These are phyloP conservation scores for Alternaria panax DNA, from an alignment of 2,329 filamentous ascomycete genomes.

Conservation along the genomic window DNA sequence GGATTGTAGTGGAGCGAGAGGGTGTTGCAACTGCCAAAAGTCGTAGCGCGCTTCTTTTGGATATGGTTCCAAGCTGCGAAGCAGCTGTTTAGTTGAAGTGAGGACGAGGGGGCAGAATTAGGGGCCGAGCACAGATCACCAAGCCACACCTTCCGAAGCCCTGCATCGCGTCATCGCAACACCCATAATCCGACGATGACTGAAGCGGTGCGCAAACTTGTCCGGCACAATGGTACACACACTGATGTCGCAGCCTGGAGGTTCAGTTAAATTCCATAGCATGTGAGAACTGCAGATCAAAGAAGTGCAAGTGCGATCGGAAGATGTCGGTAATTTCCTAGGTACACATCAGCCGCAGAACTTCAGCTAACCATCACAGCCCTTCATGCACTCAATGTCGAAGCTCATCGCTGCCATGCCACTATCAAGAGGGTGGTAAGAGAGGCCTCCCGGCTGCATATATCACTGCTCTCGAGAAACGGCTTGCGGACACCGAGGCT, in stretches of 20 bases:
- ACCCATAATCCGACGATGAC: not conserved
- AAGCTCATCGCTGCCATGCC: slow-evolving; percentile 20
- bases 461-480: slow-evolving; percentile 33
- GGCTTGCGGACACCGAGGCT: slow-evolving; percentile 35
- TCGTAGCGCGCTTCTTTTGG: not conserved
- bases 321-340: slow-evolving; percentile 26
- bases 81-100: not conserved
- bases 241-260: not conserved
- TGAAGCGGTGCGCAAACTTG: not conserved
- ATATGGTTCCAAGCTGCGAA: not conserved
- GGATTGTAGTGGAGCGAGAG: not conserved
- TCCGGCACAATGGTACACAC: not conserved
- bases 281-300: slow-evolving; percentile 37
- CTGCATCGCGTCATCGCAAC: not conserved
- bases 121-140: slow-evolving; percentile 3
- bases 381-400: slow-evolving; percentile 37
- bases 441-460: slow-evolving; percentile 37
- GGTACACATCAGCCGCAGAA: not conserved
- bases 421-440: slow-evolving; percentile 37
- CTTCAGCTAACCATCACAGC: slow-evolving; percentile 15
- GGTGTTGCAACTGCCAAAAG: not conserved
- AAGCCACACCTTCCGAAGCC: not conserved
- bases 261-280: slow-evolving; percentile 31
- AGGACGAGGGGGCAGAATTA: not conserved
- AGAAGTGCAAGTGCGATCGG: slow-evolving; percentile 40